These are phyloP conservation scores for Leccinum pallidistipes DNA, from an alignment of 1,284 basidiomycete genomes.

Conservation along the genomic window DNA sequence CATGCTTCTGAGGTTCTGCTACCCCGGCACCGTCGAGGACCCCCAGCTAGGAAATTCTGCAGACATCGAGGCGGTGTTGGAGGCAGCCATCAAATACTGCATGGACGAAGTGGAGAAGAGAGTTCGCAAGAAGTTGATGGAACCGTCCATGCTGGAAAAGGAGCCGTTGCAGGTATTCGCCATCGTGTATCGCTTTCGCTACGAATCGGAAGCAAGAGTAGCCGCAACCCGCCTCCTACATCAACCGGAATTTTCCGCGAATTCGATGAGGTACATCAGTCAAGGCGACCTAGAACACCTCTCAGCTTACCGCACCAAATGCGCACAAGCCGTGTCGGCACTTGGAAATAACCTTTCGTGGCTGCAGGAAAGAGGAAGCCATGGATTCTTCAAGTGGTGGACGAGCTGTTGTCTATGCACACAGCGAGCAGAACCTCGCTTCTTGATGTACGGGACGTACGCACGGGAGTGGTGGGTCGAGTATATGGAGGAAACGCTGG, in stretches of 20 bases:
- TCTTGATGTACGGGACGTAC: conserved; percentile 28
- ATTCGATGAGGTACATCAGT: conserved; percentile 9
- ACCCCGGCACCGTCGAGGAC: conserved; percentile 32
- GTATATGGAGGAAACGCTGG: conserved; percentile 31
- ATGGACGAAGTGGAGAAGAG: conserved; percentile 35
- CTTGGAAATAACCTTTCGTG: conserved; percentile 31
- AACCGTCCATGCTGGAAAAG: conserved; percentile 24
- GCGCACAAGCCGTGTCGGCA: conserved; percentile 17
- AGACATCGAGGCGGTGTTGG: conserved; percentile 28
- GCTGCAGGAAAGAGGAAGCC: conserved; percentile 24
- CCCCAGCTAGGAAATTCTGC: conserved; percentile 14
- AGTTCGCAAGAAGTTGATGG: conserved; percentile 23
- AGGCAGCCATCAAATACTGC: conserved; percentile 39
- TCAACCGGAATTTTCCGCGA: conserved; percentile 7
- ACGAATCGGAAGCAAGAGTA: conserved; percentile 25
- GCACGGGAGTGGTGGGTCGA: conserved; percentile 35
- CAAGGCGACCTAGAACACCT: conserved; percentile 18
- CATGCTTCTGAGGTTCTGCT: conserved; percentile 39
- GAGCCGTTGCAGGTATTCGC: conserved; percentile 39
- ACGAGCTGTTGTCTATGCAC: conserved; percentile 26
- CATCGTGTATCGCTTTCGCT: conserved; percentile 33
- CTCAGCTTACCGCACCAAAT: conserved; percentile 24
- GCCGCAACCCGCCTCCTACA: conserved; percentile 24
- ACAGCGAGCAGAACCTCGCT: conserved; percentile 24
- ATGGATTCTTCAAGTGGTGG: conserved; percentile 32